A percentile compares a stretch with the other conserved stretches of the same genome.
These are phyloP conservation scores for Diplodia corticola DNA, from an alignment of 2,329 filamentous ascomycete species.

Conservation along the genomic window DNA sequence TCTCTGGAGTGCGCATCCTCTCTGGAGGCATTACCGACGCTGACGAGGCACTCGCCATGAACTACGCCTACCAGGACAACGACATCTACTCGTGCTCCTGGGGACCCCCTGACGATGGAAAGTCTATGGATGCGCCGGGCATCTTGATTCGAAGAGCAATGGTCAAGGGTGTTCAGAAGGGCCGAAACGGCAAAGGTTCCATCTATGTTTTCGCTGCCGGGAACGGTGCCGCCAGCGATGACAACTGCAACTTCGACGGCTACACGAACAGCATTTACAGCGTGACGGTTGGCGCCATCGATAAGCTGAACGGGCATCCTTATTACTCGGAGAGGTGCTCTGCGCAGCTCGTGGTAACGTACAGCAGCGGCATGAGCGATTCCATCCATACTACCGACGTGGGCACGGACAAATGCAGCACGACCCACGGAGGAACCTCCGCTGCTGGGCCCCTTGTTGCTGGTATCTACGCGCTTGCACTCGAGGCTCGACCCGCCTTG, in stretches of 20 bases:
- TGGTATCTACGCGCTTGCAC: conserved; percentile 84
- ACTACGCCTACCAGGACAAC: conserved; percentile 87
- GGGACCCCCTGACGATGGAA: conserved; percentile 92
- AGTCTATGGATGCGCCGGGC: conserved; percentile 90
- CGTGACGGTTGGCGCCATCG: conserved; percentile 92
- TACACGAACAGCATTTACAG: conserved; percentile 99
- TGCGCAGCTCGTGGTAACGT: conserved; percentile 91
- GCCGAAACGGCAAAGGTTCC: conserved; percentile 78
- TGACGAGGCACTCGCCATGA: conserved; percentile 89
- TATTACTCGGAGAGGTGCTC: conserved; percentile 97
- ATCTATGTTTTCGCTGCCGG: conserved; percentile 97
- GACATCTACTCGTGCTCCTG: conserved; percentile 99
- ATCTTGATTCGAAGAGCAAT: conserved; percentile 87
- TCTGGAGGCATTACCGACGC: conserved; percentile 87
- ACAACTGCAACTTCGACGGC: conserved; percentile 99
- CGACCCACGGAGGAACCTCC: conserved; percentile 88
- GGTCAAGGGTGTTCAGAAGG: conserved; percentile 87
- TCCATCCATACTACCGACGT: conserved; percentile 97
- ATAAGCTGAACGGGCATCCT: conserved; percentile 82
- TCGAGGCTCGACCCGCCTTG: conserved; percentile 81
- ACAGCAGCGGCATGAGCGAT: conserved; percentile 86
- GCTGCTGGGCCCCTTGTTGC: conserved; percentile 91
- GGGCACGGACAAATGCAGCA: conserved; percentile 75
- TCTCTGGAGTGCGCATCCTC: conserved; percentile 89
- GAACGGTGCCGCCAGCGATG: conserved; percentile 81